A percentile compares a stretch with the other conserved stretches of the same genome.
Evolutionary conservation across 1,284 basidiomycete genomes (phyloP).

Genomic region (Phellinidium pouzarii): DNA sequence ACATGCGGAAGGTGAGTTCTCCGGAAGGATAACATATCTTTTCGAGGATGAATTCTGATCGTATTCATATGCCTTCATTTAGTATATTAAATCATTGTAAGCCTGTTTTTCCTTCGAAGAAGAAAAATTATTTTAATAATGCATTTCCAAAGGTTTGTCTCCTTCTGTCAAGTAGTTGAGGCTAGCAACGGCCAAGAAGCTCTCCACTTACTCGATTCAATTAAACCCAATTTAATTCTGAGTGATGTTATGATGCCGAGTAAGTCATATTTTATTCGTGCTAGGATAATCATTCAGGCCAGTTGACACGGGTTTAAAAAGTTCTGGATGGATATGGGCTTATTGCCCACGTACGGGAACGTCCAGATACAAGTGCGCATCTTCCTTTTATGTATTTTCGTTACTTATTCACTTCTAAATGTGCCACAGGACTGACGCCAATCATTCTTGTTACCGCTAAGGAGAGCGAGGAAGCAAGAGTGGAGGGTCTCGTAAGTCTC

Average conservation of each 20-base stretch:
- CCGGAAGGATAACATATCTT: constrained; percentile 22
- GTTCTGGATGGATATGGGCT: constrained; percentile 23
- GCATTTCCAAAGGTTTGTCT: constrained; percentile 18
- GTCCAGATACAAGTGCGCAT: constrained; percentile 19
- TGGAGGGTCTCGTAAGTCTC: constrained; percentile 23
- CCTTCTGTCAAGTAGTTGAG: constrained; percentile 33
- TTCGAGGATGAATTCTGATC: neutral
- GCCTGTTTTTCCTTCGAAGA: constrained; percentile 1
- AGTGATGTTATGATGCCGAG: constrained; percentile 36
- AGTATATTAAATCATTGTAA: constrained; percentile 22
- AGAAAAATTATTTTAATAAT: neutral
- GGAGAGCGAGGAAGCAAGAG: constrained; percentile 24
- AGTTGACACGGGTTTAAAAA: constrained; percentile 4
- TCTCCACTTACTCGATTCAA: constrained; percentile 25
- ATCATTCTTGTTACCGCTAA: constrained; percentile 27
- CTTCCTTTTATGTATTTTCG: neutral
- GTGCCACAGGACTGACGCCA: constrained; percentile 22
- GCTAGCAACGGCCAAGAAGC: constrained; percentile 33
- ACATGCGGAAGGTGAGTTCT: constrained; percentile 23
- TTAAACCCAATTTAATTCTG: constrained; percentile 28
- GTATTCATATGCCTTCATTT: neutral
- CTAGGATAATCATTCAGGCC: neutral
- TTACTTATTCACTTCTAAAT: neutral
- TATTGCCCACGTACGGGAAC: constrained; percentile 24
- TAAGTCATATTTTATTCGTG: constrained; percentile 4